phyloP scores from a whole-genome alignment of 345 rosid genomes.

The Ceriops decandra region DNA sequence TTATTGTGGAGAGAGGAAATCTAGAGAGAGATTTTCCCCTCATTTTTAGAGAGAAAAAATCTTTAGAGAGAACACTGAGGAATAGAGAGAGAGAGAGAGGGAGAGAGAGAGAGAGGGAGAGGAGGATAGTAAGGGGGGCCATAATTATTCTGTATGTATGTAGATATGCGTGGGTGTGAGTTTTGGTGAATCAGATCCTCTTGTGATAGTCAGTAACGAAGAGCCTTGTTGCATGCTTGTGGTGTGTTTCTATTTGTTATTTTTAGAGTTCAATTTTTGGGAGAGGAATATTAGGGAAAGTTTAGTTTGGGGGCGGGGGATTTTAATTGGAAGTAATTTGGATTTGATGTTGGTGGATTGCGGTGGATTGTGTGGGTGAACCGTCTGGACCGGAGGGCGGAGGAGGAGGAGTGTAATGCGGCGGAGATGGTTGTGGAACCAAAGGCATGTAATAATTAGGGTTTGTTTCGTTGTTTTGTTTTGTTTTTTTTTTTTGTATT shows the following conservation, averaged over 20 bases:
- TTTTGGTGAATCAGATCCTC: constrained; percentile 12
- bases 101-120: background rate
- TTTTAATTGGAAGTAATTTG: background rate
- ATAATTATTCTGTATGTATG: background rate
- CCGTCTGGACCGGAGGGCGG: constrained; percentile 33
- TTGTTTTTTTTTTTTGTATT: background rate
- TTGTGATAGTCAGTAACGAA: background rate
- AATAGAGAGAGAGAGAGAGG: constrained; percentile 1
- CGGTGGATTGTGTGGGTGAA: constrained; percentile 31
- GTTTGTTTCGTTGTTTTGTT: constrained; percentile 15
- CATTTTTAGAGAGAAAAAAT: background rate
- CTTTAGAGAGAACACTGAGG: constrained; percentile 17
- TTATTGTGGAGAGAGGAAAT: background rate
- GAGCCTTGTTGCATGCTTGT: constrained; percentile 16
- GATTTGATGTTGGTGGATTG: constrained; percentile 29
- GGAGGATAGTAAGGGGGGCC: background rate
- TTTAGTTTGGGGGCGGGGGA: background rate
- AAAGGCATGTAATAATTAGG: constrained; percentile 47
- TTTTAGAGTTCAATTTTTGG: constrained; percentile 14
- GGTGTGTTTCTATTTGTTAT: constrained; percentile 14
- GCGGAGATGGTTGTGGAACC: constrained; percentile 35
- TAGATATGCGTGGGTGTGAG: constrained; percentile 15
- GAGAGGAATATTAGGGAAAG: constrained; percentile 10
- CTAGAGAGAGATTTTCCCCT: background rate
- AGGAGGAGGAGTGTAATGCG: constrained; percentile 31